Conservation (phyloP, 2,329 filamentous ascomycete species). For the Acrodontium crateriforme region DNA sequence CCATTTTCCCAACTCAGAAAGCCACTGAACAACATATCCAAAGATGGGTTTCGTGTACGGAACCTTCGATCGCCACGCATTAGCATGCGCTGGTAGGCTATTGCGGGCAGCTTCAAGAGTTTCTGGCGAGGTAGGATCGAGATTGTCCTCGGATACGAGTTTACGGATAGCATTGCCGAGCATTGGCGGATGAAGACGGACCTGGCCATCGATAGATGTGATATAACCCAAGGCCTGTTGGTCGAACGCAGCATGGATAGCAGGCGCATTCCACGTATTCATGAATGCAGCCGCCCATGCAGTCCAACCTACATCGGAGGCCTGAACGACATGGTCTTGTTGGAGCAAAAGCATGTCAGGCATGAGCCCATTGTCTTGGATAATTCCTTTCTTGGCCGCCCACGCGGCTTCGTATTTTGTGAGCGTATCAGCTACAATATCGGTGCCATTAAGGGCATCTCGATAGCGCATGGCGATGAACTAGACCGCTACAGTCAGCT, state of each 20-base stretch:
- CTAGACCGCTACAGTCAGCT: slow-evolving; percentile 8
- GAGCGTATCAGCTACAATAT: slow-evolving; percentile 20
- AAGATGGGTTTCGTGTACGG: slow-evolving; percentile 10
- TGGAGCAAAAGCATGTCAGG: slow-evolving; percentile 15
- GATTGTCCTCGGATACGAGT: no score
- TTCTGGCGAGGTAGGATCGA: no score
- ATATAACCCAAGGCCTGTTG: no score
- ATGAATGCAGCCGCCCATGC: slow-evolving; percentile 25
- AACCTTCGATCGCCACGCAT: no score
- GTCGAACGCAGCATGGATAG: no score
- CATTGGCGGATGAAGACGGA: no score
- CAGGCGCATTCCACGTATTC: slow-evolving; percentile 28
- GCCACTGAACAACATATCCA: slow-evolving; percentile 21
- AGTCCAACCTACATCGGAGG: slow-evolving; percentile 12
- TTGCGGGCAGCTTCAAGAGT: no score
- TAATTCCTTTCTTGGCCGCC: slow-evolving; percentile 21
- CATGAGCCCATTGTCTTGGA: slow-evolving; percentile 16
- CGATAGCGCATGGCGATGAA: slow-evolving; percentile 27
- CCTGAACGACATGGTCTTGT: slow-evolving; percentile 13
- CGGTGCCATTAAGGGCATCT: slow-evolving; percentile 22
- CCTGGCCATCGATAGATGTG: no score
- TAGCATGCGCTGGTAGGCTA: no score
- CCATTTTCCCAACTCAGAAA: slow-evolving; percentile 21
- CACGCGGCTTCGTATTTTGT: slow-evolving; percentile 25
- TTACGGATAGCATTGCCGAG: no score